phyloP scores from a whole-genome alignment of 1,284 basidiomycete species.

The Ustilago curta region DNA sequence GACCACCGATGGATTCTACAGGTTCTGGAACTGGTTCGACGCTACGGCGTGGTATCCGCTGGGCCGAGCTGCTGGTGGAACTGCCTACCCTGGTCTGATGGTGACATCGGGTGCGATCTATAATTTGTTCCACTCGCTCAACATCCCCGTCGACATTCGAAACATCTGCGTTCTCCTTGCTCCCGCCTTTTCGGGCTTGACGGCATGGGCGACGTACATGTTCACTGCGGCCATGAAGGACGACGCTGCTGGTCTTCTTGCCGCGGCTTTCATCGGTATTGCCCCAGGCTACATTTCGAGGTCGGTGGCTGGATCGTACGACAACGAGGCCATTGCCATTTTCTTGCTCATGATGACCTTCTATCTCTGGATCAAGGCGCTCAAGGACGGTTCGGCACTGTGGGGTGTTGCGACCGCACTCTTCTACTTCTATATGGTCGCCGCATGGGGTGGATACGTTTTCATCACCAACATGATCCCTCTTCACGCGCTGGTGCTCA shows the following conservation, averaged over 20 bases:
- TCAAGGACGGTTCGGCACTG: slow-evolving; percentile 92
- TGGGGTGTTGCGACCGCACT: slow-evolving; percentile 90
- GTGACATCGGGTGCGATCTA: slow-evolving; percentile 96
- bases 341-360: slow-evolving; percentile 99
- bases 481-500: slow-evolving; percentile 88
- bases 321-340: slow-evolving; percentile 99
- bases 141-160: slow-evolving; percentile 96
- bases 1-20: slow-evolving; percentile 72
- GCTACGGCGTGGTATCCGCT: slow-evolving; percentile 96
- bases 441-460: slow-evolving; percentile 99
- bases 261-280: slow-evolving; percentile 98
- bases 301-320: slow-evolving; percentile 98
- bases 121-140: slow-evolving; percentile 85
- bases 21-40: slow-evolving; percentile 91
- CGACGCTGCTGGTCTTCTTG: slow-evolving; percentile 83
- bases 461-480: slow-evolving; percentile 99
- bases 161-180: slow-evolving; percentile 97
- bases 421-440: slow-evolving; percentile 99
- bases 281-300: slow-evolving; percentile 96
- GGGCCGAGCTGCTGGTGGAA: slow-evolving; percentile 96
- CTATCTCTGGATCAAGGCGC: slow-evolving; percentile 95
- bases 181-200: slow-evolving; percentile 94
- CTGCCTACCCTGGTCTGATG: slow-evolving; percentile 96
- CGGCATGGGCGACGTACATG: slow-evolving; percentile 92
- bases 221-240: slow-evolving; percentile 73